Evolutionary conservation across 2,329 filamentous ascomycete genomes (phyloP), one percentile per base, ranked within the genome.

Genomic region (Orbilia quercus): DNA sequence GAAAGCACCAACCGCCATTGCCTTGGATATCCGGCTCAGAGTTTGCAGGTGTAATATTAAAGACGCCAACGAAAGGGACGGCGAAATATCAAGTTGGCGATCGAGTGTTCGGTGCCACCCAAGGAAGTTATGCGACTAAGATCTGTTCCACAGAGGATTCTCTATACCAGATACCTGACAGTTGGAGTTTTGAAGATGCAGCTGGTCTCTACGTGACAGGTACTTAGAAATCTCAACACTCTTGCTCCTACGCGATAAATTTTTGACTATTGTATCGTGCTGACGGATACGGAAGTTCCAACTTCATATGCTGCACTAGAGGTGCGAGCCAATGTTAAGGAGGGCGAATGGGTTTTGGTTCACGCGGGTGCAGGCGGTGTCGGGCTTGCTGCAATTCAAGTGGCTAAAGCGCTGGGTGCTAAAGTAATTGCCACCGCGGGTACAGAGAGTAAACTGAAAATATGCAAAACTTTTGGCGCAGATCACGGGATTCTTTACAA

Each of bases 321-420:
- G 2, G 85, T 88, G 16, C 85, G 94, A 53, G 94, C 92, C 0
- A 85, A 87, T 1, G 84, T 97, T 44, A 89, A 92, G 81, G 82
- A 86, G 40, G 92, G 92, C 0, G 94, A 98, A 78, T 90, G 87
- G 81, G 93, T 97, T 1, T 87, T 98, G 7, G 88, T 98, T 12
- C 94, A 98, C 79, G 94, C 94, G 0, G 94, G 92, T 0, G 94
- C 94, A 0, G 94, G 94, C 1, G 94, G 94, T 14, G 94, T 97
- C 9, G 94, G 94, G 0, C 83, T 97, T 1, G 91, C 93, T 1
- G 94, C 94, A 2, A 92, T 98, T 22, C 94, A 97, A 81, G 88
- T 98, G 73, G 94, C 94, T 25, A 97, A 97, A 82, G 94, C 93
- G 0, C 89, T 90, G 57, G 94, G 94, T 5, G 94, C 94, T 7